phyloP scores from a whole-genome alignment of 1,139 yeast species.

The Hansenula sp. region DNA sequence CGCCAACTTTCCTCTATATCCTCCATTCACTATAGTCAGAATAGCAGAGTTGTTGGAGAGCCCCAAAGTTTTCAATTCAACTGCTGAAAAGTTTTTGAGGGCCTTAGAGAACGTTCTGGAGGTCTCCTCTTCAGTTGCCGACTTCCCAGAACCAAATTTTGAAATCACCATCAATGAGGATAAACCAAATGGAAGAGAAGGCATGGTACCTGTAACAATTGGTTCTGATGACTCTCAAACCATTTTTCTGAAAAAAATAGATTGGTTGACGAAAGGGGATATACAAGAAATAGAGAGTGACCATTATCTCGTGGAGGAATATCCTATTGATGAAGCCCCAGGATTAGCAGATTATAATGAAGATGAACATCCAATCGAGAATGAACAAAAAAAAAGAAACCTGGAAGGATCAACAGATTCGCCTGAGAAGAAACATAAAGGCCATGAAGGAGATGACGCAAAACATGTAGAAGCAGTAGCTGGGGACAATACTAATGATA shows the following conservation, averaged over 20 bases:
- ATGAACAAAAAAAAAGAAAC: not conserved
- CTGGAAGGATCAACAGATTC: constrained; percentile 3
- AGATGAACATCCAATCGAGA: constrained; percentile 3
- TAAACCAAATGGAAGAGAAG: not conserved
- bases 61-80: constrained; percentile 37
- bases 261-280: constrained; percentile 39
- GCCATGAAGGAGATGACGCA: constrained; percentile 10
- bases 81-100: constrained; percentile 31
- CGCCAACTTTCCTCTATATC: constrained; percentile 30
- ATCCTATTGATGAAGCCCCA: constrained; percentile 25
- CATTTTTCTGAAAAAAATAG: constrained; percentile 36
- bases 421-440: constrained; percentile 13
- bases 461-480: not conserved
- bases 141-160: constrained; percentile 18
- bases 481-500: no score
- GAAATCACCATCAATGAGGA: not conserved
- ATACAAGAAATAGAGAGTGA: constrained; percentile 27
- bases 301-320: constrained; percentile 13
- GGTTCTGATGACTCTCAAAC: constrained; percentile 24
- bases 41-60: constrained; percentile 47
- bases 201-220: constrained; percentile 2
- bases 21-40: constrained; percentile 60
- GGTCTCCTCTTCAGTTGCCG: constrained; percentile 29
- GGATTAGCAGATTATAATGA: constrained; percentile 24
- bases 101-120: constrained; percentile 32